phyloP scores from a whole-genome alignment of 306 rosid genomes.

The Hippophae rhamnoides region DNA sequence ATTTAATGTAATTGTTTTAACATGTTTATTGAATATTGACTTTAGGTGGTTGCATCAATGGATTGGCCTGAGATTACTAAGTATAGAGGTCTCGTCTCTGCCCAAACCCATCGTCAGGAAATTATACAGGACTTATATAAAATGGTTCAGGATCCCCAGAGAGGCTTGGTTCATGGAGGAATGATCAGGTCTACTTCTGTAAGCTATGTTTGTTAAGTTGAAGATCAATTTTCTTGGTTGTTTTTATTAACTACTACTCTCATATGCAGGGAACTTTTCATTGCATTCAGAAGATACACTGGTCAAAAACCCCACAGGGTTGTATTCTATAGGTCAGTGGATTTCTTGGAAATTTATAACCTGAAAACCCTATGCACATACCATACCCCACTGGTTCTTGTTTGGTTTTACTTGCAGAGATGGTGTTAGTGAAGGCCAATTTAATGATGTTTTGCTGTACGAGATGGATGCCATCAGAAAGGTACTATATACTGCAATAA shows the following conservation, averaged over 20 bases:
- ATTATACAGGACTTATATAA: slow-evolving; percentile 61
- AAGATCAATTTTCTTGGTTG: background rate
- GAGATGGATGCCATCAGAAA: slow-evolving; percentile 77
- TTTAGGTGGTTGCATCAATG: slow-evolving; percentile 83
- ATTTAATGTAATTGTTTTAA: background rate
- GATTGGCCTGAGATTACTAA: slow-evolving; percentile 75
- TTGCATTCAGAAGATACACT: slow-evolving; percentile 32
- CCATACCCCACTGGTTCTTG: background rate
- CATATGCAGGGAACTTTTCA: slow-evolving; percentile 42
- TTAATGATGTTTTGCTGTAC: slow-evolving; percentile 57
- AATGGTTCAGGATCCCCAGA: slow-evolving; percentile 11
- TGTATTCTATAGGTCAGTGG: slow-evolving; percentile 65
- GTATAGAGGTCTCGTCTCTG: slow-evolving; percentile 61
- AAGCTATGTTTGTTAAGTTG: background rate
- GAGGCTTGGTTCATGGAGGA: slow-evolving; percentile 42
- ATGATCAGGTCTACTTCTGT: slow-evolving; percentile 40
- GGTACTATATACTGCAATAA: slow-evolving; percentile 24
- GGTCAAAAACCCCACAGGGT: slow-evolving; percentile 36
- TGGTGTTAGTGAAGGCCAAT: slow-evolving; percentile 87
- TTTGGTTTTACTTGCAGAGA: slow-evolving; percentile 38
- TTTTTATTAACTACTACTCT: background rate
- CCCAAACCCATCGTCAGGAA: slow-evolving; percentile 53
- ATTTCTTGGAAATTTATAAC: background rate
- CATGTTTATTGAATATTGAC: background rate
- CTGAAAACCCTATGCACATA: no score